Evolutionary conservation across 2,329 filamentous ascomycete species (phyloP).

Genomic region (Xylariaceae sp.): DNA sequence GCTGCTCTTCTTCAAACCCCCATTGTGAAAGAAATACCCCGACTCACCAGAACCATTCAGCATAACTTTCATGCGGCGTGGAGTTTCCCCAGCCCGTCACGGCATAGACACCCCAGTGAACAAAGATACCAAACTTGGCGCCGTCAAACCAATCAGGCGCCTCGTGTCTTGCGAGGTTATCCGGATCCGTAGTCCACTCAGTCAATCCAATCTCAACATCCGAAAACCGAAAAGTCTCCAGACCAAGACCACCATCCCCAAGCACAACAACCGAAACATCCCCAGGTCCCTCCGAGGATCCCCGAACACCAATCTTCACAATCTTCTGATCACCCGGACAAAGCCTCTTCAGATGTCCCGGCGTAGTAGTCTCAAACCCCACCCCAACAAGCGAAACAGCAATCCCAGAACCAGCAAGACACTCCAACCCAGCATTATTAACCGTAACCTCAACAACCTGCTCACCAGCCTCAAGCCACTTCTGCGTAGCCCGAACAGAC

Average conservation of each 20-base stretch:
- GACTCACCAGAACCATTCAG: conserved; percentile 49
- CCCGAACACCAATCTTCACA: conserved; percentile 37
- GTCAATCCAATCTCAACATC: conserved; percentile 34
- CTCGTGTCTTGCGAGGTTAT: conserved; percentile 38
- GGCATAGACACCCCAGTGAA: conserved; percentile 55
- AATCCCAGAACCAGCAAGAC: conserved; percentile 34
- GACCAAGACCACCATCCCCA: conserved; percentile 18
- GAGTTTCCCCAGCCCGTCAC: conserved; percentile 54
- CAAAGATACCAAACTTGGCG: conserved; percentile 57
- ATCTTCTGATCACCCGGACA: conserved; percentile 43
- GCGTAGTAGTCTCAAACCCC: conserved; percentile 43
- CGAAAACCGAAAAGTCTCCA: conserved; percentile 7
- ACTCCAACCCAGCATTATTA: conserved; percentile 30
- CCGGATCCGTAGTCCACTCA: conserved; percentile 35
- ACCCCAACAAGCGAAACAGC: conserved; percentile 31
- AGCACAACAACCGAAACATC: conserved; percentile 26
- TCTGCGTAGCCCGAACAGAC: conserved; percentile 41
- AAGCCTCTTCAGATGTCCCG: conserved; percentile 37
- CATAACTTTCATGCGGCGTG: conserved; percentile 39
- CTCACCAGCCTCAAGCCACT: conserved; percentile 35
- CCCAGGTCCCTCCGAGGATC: conserved; percentile 24
- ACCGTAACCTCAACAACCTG: conserved; percentile 40
- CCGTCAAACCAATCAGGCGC: conserved; percentile 52
- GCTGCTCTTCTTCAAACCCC: not conserved
- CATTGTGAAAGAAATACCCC: too few relatives aligned